phyloP scores from a whole-genome alignment of 2,329 filamentous ascomycete genomes.

The Remersonia thermophila region DNA sequence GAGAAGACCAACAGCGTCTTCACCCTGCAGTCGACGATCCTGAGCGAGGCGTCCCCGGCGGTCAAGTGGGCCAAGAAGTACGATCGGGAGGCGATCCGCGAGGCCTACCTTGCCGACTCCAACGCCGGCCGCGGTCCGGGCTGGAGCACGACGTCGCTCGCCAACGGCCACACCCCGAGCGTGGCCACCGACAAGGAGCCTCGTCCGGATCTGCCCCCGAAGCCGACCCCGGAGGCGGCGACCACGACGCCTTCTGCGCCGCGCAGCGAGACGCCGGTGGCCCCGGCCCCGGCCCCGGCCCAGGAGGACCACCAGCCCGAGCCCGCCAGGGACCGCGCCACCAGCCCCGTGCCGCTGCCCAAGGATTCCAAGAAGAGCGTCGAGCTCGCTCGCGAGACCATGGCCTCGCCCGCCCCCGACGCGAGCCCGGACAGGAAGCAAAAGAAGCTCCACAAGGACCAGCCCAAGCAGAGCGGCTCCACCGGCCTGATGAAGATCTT shows the following conservation, averaged over 20 bases:
- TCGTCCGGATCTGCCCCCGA: slow-evolving; percentile 31
- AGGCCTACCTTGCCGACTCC: slow-evolving; percentile 69
- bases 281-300: slow-evolving; percentile 19
- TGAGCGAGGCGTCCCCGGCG: slow-evolving; percentile 78
- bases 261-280: slow-evolving; percentile 26
- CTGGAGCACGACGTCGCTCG: slow-evolving; percentile 31
- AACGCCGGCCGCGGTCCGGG: slow-evolving; percentile 55
- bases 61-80: slow-evolving; percentile 97
- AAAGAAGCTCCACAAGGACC: slow-evolving; percentile 45
- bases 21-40: slow-evolving; percentile 72
- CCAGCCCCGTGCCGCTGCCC: slow-evolving; percentile 28
- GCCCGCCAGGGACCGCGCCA: slow-evolving; percentile 21
- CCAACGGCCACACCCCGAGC: slow-evolving; percentile 25
- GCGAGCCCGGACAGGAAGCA: slow-evolving; percentile 35
- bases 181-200: slow-evolving; percentile 22
- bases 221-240: slow-evolving; percentile 20
- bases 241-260: slow-evolving; percentile 17
- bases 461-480: slow-evolving; percentile 21
- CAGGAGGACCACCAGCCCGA: slow-evolving; percentile 26
- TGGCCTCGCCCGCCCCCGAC: slow-evolving; percentile 28
- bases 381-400: slow-evolving; percentile 26
- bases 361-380: slow-evolving; percentile 23
- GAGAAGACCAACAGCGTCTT: slow-evolving; percentile 82
- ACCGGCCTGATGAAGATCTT: slow-evolving; percentile 54
- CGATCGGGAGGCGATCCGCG: slow-evolving; percentile 75